Conservation (phyloP, 345 rosid species). For the Combretum micranthum region DNA sequence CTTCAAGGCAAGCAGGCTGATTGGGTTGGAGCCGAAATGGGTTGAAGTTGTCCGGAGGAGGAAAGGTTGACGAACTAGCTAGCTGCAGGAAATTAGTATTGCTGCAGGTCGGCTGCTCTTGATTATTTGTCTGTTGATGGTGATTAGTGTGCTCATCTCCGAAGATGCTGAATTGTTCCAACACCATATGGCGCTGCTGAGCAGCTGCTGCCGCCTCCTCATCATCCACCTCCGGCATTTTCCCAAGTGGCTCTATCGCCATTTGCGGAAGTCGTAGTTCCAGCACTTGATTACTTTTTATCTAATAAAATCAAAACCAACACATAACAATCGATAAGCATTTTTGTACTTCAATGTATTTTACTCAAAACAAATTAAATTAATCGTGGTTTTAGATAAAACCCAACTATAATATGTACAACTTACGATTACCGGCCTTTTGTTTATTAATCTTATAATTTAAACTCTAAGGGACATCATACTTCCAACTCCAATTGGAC, state of each 20-base stretch:
- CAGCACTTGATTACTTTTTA: not conserved
- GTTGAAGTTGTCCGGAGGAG: constrained; percentile 13
- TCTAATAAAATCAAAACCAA: not conserved
- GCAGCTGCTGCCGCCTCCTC: constrained; percentile 5
- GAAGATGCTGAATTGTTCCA: constrained; percentile 18
- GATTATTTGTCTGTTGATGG: constrained; percentile 20
- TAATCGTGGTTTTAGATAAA: too few species aligned
- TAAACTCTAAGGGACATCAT: too few species aligned
- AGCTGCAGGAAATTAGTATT: too few species aligned
- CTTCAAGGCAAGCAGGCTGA: constrained; percentile 9
- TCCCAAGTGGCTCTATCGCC: constrained; percentile 11
- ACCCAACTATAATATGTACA: too few species aligned
- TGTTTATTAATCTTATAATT: too few species aligned
- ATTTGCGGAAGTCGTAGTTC: not conserved
- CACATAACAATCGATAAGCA: too few species aligned
- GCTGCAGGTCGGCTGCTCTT: constrained; percentile 4
- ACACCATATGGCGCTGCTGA: constrained; percentile 6
- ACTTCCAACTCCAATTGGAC: too few species aligned
- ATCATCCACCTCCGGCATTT: not conserved
- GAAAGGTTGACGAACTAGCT: not conserved
- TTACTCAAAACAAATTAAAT: too few species aligned
- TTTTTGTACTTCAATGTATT: too few species aligned
- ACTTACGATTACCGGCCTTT: too few species aligned
- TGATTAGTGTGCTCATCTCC: constrained; percentile 17
- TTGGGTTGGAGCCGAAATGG: constrained; percentile 14